Base-by-base conservation (phyloP, 352 stramenopile species). In the Phytophthora macrochlamydospora region DNA sequence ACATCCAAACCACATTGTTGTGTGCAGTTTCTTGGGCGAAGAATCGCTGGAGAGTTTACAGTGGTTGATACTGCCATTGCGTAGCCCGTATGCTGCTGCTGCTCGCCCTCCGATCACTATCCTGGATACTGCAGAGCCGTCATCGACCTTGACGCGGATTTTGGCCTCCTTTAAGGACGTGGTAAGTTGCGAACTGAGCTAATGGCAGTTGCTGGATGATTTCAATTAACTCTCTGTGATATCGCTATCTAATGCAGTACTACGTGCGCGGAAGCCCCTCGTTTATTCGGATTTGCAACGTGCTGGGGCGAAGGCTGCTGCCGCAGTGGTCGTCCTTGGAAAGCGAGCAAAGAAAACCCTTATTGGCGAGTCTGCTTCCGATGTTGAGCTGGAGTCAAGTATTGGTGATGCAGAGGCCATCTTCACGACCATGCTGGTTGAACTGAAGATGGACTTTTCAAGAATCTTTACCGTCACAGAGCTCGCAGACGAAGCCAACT, bases 391-490 rank as follows among this genome's bases (percentile, higher is more conserved):
- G 18, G 84, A 93, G 32, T 83, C 80, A 40, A 92, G 82, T 32
- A 90, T 95, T 2, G 78, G 82, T 31, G 88, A 95, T 59, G 79
- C 85, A 0, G 85, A 95, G 61, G 88, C 86, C 9, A 93, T 95
- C 68, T 94, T 95, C 52, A 79, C 78, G 29, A 94, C 88, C 14
- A 93, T 95, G 86, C 68, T 95, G 12, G 85, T 95, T 35, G 85
- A 94, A 59, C 69, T 95, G 35, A 94, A 95, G 62, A 93, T 95
- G 85, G 81, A 95, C 61, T 91, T 93, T 24, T 75, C 81, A 7
- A 85, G 81, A 58, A 89, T 94, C 42, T 95, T 95, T 49, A 94
- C 88, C 4, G 85, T 95, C 66, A 95, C 88, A 0, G 88, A 95
- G 51, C 81, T 95, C 28, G 72, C 83, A 1, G 83, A 95, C 51